A percentile compares a stretch with the other conserved stretches of the same genome.
phyloP scores from a whole-genome alignment of 2,329 filamentous ascomycete genomes.

The Alternaria conjuncta region DNA sequence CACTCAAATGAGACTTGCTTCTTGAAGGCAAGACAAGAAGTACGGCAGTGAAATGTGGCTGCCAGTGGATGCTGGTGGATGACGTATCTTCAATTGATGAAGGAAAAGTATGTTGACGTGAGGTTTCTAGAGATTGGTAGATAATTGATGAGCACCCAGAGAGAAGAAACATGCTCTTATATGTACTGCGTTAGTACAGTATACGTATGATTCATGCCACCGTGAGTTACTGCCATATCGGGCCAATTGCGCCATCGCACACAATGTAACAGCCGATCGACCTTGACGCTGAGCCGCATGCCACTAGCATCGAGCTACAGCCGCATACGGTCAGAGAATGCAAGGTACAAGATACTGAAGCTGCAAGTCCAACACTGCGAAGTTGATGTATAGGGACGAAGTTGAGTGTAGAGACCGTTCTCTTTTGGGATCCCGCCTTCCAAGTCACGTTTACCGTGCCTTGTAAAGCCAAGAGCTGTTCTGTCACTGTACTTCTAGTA shows the following conservation, averaged over 20 bases:
- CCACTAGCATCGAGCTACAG: conserved; percentile 4
- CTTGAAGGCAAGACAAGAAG: too few species aligned
- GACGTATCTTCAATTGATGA: neutral
- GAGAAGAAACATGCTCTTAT: conserved; percentile 16
- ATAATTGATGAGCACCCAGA: neutral
- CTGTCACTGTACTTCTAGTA: neutral
- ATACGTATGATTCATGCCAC: neutral
- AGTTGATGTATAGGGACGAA: neutral
- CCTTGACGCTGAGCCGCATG: conserved; percentile 3
- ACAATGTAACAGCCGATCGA: conserved; percentile 30
- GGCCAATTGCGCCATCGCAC: conserved; percentile 46
- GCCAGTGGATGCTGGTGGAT: neutral
- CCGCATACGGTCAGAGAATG: neutral
- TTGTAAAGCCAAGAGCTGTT: neutral
- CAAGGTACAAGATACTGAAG: neutral
- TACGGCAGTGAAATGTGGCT: neutral
- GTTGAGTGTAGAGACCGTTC: neutral
- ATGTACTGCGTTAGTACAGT: neutral
- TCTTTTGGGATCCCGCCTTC: neutral
- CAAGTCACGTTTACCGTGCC: neutral
- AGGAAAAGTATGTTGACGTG: neutral
- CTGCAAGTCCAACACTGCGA: neutral
- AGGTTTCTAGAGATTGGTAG: neutral
- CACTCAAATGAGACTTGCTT: neutral
- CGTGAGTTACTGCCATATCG: conserved; percentile 5